These are phyloP conservation scores for Blastobotrys raffinosifermentans DNA, from an alignment of 1,139 yeast genomes.

Conservation along the genomic window DNA sequence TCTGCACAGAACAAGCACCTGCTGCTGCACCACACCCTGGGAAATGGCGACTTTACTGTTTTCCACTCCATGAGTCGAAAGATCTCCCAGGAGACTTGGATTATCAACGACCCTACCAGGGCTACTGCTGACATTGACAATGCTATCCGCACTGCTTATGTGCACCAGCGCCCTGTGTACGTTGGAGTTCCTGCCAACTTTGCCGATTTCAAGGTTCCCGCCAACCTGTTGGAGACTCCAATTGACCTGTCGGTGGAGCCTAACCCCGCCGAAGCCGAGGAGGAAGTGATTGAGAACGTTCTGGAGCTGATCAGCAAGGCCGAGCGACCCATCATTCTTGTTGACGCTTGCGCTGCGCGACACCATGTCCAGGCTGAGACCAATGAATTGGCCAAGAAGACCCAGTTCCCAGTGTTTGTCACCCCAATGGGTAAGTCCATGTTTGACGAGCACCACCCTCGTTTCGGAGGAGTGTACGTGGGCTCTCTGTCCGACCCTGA, in stretches of 20 bases:
- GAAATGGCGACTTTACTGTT: conserved; percentile 79
- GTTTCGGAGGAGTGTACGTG: conserved; percentile 83
- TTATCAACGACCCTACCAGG: conserved; percentile 52
- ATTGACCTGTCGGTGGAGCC: conserved; percentile 56
- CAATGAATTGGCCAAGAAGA: conserved; percentile 52
- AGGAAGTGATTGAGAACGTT: conserved; percentile 60
- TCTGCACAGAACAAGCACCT: conserved; percentile 61
- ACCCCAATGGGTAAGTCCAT: conserved; percentile 91
- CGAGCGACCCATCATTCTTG: conserved; percentile 65
- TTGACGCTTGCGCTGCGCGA: conserved; percentile 84
- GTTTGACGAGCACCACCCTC: conserved; percentile 64
- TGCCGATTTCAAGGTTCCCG: conserved; percentile 59
- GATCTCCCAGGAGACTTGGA: conserved; percentile 60
- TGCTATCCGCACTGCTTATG: conserved; percentile 65
- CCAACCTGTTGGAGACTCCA: conserved; percentile 52
- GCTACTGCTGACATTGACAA: conserved; percentile 71
- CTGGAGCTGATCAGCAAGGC: conserved; percentile 50
- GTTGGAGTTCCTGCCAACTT: conserved; percentile 78
- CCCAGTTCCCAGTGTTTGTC: conserved; percentile 78
- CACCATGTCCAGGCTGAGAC: conserved; percentile 65
- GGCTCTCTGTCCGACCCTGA: conserved; percentile 74
- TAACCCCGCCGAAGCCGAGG: conserved; percentile 65
- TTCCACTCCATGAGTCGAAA: conserved; percentile 69
- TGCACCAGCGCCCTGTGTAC: conserved; percentile 76
- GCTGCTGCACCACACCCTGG: conserved; percentile 61